Evolutionary conservation across 345 rosid genomes (phyloP).

Genomic region (Melaleuca alternifolia): DNA sequence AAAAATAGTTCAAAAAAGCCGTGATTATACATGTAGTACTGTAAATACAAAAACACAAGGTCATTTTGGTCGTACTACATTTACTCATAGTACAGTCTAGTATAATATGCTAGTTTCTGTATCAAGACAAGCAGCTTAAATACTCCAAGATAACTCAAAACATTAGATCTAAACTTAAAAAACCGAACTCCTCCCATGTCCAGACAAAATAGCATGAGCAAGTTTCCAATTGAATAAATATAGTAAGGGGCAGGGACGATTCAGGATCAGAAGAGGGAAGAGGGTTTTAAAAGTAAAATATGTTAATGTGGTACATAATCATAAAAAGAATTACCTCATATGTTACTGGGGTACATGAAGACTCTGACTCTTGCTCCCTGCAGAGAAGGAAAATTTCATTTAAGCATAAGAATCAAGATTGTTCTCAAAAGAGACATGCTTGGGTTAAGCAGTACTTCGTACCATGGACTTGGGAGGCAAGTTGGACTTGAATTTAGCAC

Average conservation of each 20-base stretch:
- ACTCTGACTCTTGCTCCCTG: slow-evolving; percentile 79
- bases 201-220: background rate
- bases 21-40: background rate
- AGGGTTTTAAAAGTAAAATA: background rate
- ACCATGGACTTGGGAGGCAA: slow-evolving; percentile 89
- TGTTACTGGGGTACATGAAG: slow-evolving; percentile 90
- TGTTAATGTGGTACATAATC: background rate
- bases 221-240: background rate
- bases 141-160: background rate
- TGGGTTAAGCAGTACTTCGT: background rate
- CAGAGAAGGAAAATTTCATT: background rate
- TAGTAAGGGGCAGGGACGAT: background rate
- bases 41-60: background rate
- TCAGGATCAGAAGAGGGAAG: background rate
- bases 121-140: background rate
- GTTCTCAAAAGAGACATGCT: background rate
- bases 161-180: background rate
- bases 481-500: slow-evolving; percentile 79
- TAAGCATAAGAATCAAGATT: background rate
- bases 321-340: slow-evolving; percentile 33
- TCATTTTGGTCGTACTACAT: background rate
- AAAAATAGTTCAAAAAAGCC: background rate
- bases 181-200: background rate
- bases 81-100: background rate
- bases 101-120: background rate